Conservation (phyloP, 148 eudicot species). For the Chenopodium formosanum region DNA sequence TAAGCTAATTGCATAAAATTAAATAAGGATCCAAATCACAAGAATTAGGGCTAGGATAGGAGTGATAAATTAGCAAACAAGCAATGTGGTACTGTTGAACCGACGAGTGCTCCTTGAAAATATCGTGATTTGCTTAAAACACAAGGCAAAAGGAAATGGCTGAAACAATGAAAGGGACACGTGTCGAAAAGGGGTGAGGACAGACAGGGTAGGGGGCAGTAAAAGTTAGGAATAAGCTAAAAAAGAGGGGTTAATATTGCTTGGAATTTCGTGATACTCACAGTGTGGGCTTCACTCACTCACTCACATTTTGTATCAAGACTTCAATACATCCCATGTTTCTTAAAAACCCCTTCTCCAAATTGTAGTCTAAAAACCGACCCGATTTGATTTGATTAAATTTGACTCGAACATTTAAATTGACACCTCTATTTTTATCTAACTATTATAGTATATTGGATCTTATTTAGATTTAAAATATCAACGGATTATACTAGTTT, state of each 20-base stretch:
- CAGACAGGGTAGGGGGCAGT: constrained; percentile 15
- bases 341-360: neutral
- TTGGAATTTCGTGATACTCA: constrained; percentile 26
- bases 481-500: no score
- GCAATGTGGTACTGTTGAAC: constrained; percentile 21
- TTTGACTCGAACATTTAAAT: no score
- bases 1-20: neutral
- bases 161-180: constrained; percentile 16
- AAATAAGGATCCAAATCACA: neutral
- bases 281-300: constrained; percentile 22
- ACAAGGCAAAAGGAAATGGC: constrained; percentile 12
- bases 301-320: neutral
- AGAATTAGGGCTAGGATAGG: neutral
- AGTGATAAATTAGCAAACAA: neutral
- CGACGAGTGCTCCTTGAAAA: neutral
- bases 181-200: constrained; percentile 12
- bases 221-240: neutral
- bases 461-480: no score
- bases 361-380: neutral
- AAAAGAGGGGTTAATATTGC: neutral
- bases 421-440: no score
- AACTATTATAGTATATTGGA: no score
- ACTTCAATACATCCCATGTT: neutral
- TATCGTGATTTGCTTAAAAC: constrained; percentile 13
- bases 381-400: no score